Evolutionary conservation across 805 yeast species (phyloP), one percentile per base, ranked within the genome.

Genomic region (Candida nemodendra): DNA sequence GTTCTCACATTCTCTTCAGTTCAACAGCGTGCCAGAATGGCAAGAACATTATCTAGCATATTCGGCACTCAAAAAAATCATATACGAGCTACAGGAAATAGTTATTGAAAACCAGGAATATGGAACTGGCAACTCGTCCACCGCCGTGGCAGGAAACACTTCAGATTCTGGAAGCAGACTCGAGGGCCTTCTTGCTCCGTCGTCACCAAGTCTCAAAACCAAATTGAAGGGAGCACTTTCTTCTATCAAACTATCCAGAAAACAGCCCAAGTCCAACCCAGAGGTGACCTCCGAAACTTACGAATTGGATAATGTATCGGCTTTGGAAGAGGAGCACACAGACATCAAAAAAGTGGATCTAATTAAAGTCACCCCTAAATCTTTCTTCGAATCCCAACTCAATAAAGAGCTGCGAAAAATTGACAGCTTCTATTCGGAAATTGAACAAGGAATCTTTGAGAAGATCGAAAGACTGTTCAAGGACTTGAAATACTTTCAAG

Each of bases 21-120:
- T 72, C 46, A 72, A 72, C 46, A 70, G 73, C n/a, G 78, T 72
- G 24, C 78, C 78, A 4, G 78, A 72, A 51, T 72, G 77, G 76
- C 64, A 62, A 44, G 76, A 71, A 36, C 48, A 59, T 31, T 72
- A 72, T 43, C 50, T 72, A 43, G 63, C 68, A 39, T 72, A 72
- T 45, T 64, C 72, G 6, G 68, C 69, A 9, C 59, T 81, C 47
- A 81, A 81, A 52, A 77, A 78, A 50, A 52, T 68, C 21, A 72
- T 79, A 24, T 80, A 81, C 52, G 62, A 68, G 44, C 64, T 81
- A 25, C 83, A 78, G 45, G 66, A 69, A 15, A 60, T 36, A 14
- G 41, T 32, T 21, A 27, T 47, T 12, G 48, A 49, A 23, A 36
- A 39, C 28, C 26, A 38, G n/a, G 41, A 45, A 29, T 32, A 61